Evolutionary conservation across 352 stramenopile species (phyloP), one percentile per base, ranked within the genome.

Genomic region (Pythium oligandrum): DNA sequence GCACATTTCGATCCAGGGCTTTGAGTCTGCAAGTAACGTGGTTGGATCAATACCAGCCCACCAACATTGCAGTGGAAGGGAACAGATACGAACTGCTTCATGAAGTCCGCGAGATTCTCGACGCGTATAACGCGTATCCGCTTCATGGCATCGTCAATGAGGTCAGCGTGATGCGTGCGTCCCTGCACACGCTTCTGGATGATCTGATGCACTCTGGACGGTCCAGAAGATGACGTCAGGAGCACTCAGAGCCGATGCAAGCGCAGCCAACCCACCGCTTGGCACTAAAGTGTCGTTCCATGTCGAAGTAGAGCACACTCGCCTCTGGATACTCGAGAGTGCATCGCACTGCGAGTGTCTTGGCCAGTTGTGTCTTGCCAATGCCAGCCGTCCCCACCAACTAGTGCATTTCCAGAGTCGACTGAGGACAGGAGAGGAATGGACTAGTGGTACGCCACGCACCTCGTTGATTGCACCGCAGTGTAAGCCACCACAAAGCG

Each of bases 311-410:
- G 48, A 93, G 45, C 26, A 92, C 70, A 0, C 51, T 59, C 11
- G 67, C 63, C 4, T 83, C 60, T 4, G 68, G 69, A 54, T 90
- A 86, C 52, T 91, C 75, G 48, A 86, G 58, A 5, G 73, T 71
- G 45, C 79, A 92, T 10, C 73, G 59, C 40, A 90, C 79, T 2
- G 79, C 75, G 32, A 93, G 64, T n/a, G 76, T 87, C 78, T 91
- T 88, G 12, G 67, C 71, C 17, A 75, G 51, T 59, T 93, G 83
- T 43, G 71, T 86, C 59, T 93, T 93, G 40, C 83, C 83, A 34
- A 91, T 87, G 5, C 69, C 78, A 35, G 77, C 64, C n/a, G 78
- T 68, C 0, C 83, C 83, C 30, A 74, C 78, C 54, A 93, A 69
- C 83, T 93, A 37, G 42, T 42, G 11, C 36, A 53, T 10, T 61